Evolutionary conservation across 768 basidiomycete genomes (phyloP).

Genomic region (Boletus coccyginus): DNA sequence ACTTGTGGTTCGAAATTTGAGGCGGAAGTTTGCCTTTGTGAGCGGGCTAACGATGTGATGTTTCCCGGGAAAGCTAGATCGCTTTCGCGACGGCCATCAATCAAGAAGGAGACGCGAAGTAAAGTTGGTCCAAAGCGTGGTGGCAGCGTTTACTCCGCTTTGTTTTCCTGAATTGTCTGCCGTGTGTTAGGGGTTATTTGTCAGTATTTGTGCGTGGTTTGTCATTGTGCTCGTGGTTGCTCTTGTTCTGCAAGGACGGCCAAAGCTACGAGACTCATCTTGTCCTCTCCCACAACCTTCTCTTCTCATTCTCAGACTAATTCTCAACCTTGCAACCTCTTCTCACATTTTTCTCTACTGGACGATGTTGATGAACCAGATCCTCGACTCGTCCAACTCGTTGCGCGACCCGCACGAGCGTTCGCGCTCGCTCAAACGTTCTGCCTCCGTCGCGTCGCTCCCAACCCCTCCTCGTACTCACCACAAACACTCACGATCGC

Average conservation of each 20-base stretch:
- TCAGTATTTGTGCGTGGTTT: slow-evolving; percentile 15
- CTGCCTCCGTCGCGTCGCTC: slow-evolving; percentile 60
- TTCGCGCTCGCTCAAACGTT: slow-evolving; percentile 51
- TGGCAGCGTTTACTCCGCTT: no score
- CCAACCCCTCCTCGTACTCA: slow-evolving; percentile 66
- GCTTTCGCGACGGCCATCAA: no score
- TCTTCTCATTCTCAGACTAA: slow-evolving; percentile 5
- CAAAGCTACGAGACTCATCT: slow-evolving; percentile 10
- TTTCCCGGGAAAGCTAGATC: no score
- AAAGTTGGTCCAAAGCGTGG: no score
- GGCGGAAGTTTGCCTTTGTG: no score
- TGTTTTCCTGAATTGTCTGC: neutral
- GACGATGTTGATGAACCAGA: slow-evolving; percentile 31
- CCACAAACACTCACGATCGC: slow-evolving; percentile 44
- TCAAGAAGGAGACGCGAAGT: neutral
- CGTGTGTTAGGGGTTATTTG: slow-evolving; percentile 7
- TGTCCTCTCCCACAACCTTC: slow-evolving; percentile 22
- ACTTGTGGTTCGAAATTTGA: no score
- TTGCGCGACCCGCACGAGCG: slow-evolving; percentile 12
- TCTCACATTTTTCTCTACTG: neutral
- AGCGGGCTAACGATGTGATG: no score
- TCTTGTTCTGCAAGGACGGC: slow-evolving; percentile 13
- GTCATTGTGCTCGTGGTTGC: slow-evolving; percentile 13
- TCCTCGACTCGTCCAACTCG: slow-evolving; percentile 34
- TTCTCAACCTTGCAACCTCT: neutral